Base-by-base conservation (phyloP, 148 eudicot species). In the Fagopyrum homotropicum region DNA sequence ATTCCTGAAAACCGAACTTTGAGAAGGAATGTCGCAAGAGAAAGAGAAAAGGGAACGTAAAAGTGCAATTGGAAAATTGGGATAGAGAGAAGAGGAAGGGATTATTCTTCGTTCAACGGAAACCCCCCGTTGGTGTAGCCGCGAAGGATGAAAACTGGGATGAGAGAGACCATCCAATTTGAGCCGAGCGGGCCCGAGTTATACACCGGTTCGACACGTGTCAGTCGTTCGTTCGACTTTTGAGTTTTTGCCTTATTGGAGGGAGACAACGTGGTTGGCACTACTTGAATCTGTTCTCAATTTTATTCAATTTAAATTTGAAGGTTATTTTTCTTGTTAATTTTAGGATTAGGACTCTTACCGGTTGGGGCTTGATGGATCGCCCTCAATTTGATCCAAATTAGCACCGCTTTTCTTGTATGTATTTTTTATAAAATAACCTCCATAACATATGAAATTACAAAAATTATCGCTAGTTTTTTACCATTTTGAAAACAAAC, bases 121-220 rank as follows among this genome's bases (percentile, higher is more conserved):
- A 84, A 78, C 77, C 52, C 69, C 60, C 79, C 84, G 88, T 78
- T 81, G 85, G 86, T 64, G 79, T 75, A 86, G 77, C 73, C 74
- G 74, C 74, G 74, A 72, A 72, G 40, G 73, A 30, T 8, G 63
- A 57, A 57, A 56, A 19, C 7, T 4, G 10, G 7, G 80, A 61
- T 45, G 47, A 70, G 76, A 55, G 50, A 50, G n/a, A 12, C 51
- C 69, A 77, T 80, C 85, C 80, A 75, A 73, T 70, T 83, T 82
- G 79, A 84, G 89, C 45, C 12, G 15, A 72, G 43, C 81, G 83
- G 85, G 87, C 75, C 82, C 86, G 75, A 75, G 75, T 75, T 14
- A 73, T 59, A 14, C 82, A 81, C 80, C 76, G 55, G 81, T 76
- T 72, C 68, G 54, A 80, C 89, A 84, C 89, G 87, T 84, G 86